Base-by-base conservation (phyloP, 176 grass and related monocot genomes). In the Avena atlantica region DNA sequence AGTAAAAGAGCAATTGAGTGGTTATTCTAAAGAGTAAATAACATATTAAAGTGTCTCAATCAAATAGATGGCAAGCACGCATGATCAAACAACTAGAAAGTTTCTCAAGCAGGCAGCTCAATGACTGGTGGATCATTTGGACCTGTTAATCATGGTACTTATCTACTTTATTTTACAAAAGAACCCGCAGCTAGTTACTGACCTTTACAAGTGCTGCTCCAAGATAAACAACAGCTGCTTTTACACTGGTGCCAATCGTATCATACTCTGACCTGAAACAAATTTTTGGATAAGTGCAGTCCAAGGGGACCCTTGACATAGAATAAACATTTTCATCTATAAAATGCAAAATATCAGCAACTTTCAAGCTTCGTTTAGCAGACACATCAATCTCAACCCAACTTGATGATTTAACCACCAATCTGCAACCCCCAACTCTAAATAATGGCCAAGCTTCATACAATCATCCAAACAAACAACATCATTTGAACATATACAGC, bases 151-250 rank as follows among this genome's bases (percentile, higher is more conserved):
- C 68, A 76, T 68, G 45, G 21, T 63, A 60, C 24, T 80, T 77
- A 37, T 12, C 2, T 53, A 82, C 9, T 70, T 78, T 5, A 79
- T 2, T 83, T 72, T 21, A 56, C 12, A 29, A 37, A 45, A 86
- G 23, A 27, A 71, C 7, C 13, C 17, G 76, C 1, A 21, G 67
- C 25, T 49, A 58, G 47, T 52, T 82, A 82, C 87, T 85, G 52
- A 99, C 97, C 94, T 99, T 99, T 73, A 99, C 87, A 31, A 99
- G 82, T n/a, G 97, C 91, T 83, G 97, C 94, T 83, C 86, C 87
- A 44, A 99, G 90, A 92, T 99, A 99, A 87, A 99, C 94, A 81
- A 74, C 70, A 58, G 97, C 94, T 2, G 97, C 89, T 94, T 96
- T 99, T 78, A 99, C 67, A 93, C 77, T 91, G 84, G 94, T 99